phyloP scores from a whole-genome alignment of 2,329 filamentous ascomycete genomes.

The Exophiala xenobiotica region DNA sequence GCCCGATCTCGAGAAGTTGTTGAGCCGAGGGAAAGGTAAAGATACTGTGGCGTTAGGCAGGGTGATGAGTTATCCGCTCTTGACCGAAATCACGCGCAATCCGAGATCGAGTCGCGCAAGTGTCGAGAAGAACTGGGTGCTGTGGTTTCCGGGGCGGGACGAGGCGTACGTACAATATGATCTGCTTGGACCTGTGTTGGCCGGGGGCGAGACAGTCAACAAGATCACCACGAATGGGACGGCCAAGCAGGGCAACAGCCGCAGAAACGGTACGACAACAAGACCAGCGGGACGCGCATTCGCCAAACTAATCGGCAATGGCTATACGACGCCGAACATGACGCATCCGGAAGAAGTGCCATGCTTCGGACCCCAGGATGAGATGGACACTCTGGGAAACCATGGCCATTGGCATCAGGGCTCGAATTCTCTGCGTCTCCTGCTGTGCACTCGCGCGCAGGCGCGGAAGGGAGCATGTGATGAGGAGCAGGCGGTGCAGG shows the following conservation, averaged over 20 bases:
- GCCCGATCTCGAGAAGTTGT: conserved; percentile 8
- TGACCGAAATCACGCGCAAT: conserved; percentile 43
- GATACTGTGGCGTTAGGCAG: conserved; percentile 17
- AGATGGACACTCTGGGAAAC: conserved; percentile 23
- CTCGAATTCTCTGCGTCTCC: conserved; percentile 39
- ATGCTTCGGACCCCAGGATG: conserved; percentile 29
- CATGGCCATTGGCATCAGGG: conserved; percentile 41
- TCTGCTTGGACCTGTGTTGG: conserved; percentile 25
- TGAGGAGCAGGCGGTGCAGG: conserved; percentile 9
- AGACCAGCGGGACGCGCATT: conserved; percentile 30
- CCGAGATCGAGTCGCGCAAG: conserved; percentile 35
- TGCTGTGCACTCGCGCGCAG: conserved; percentile 36
- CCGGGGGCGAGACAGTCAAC: too few relatives aligned
- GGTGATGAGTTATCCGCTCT: conserved; percentile 31
- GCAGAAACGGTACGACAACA: neutral
- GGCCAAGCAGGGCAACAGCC: too few relatives aligned
- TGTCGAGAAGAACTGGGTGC: conserved; percentile 45
- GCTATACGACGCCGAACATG: conserved; percentile 35
- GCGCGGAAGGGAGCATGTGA: conserved; percentile 19
- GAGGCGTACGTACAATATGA: conserved; percentile 42
- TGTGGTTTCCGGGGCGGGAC: conserved; percentile 36
- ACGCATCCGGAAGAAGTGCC: conserved; percentile 33
- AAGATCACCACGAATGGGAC: too few relatives aligned
- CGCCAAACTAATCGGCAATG: conserved; percentile 35
- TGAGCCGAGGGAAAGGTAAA: neutral